phyloP scores from a whole-genome alignment of 257 asterid genomes.

The Lantana camara region DNA sequence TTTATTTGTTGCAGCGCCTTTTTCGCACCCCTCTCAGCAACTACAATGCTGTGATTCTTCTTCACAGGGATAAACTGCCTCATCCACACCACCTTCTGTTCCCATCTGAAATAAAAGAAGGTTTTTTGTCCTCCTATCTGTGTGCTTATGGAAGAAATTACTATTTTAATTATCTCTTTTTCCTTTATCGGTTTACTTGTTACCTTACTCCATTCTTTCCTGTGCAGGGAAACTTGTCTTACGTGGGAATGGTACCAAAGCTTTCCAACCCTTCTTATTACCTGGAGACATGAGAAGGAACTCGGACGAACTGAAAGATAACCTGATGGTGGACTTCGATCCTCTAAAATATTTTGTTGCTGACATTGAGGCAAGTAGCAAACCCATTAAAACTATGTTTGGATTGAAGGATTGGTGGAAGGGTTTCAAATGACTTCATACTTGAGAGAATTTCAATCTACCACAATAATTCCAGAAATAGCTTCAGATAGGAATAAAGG shows the following conservation, averaged over 20 bases:
- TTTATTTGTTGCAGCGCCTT: conserved; percentile 74
- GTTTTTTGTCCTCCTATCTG: conserved; percentile 33
- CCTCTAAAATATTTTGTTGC: conserved; percentile 65
- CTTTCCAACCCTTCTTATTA: conserved; percentile 68
- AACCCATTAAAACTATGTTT: not conserved
- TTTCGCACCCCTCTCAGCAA: conserved; percentile 92
- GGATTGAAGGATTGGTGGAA: too few relatives aligned
- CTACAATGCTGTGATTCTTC: conserved; percentile 86
- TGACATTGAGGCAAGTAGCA: conserved; percentile 75
- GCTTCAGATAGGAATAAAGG: too few relatives aligned
- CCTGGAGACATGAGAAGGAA: conserved; percentile 49
- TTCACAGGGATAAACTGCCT: conserved; percentile 85
- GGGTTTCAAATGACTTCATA: too few relatives aligned
- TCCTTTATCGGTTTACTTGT: not conserved
- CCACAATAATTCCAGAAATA: too few relatives aligned
- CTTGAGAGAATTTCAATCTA: too few relatives aligned
- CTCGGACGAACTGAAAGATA: conserved; percentile 54
- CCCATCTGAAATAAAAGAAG: conserved; percentile 81
- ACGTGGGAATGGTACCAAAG: conserved; percentile 69
- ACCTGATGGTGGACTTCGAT: conserved; percentile 92
- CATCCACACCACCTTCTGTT: conserved; percentile 80
- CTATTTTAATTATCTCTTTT: not conserved
- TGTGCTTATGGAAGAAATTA: conserved; percentile 15
- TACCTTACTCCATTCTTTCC: not conserved
- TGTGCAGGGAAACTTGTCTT: conserved; percentile 60